phyloP scores from a whole-genome alignment of 129 eudicot species.

The Saussurea involucrata region DNA sequence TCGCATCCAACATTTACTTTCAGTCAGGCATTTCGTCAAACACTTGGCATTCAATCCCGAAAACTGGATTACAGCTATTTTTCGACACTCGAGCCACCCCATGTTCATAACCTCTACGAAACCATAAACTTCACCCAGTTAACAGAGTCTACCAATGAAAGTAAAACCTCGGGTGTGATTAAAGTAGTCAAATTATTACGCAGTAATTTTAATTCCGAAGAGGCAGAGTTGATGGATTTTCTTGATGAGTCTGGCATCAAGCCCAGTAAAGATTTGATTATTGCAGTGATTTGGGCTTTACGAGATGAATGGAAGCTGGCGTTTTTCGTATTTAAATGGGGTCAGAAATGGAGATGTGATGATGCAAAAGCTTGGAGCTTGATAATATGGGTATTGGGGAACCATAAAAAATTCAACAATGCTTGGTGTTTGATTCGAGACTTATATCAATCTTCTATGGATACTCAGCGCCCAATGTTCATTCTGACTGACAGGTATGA shows the following conservation, averaged over 20 bases:
- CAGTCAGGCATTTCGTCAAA: conserved; percentile 77
- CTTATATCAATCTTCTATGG: conserved; percentile 46
- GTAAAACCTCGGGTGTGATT: conserved; percentile 15
- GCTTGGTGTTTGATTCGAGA: conserved; percentile 89
- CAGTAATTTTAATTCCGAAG: conserved; percentile 30
- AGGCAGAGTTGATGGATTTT: conserved; percentile 43
- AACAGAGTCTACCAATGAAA: neutral
- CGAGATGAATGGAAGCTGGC: conserved; percentile 83
- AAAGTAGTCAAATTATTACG: conserved; percentile 37
- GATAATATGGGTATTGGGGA: conserved; percentile 87
- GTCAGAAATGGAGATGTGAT: conserved; percentile 56
- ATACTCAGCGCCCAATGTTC: conserved; percentile 65
- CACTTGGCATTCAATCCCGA: conserved; percentile 30
- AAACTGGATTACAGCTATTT: neutral
- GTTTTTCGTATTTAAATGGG: conserved; percentile 71
- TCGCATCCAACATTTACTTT: neutral
- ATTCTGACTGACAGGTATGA: conserved; percentile 75
- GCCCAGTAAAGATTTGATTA: conserved; percentile 42
- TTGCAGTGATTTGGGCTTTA: conserved; percentile 62
- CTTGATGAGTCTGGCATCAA: conserved; percentile 59
- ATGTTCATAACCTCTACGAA: conserved; percentile 14
- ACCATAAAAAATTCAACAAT: conserved; percentile 64
- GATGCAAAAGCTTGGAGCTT: conserved; percentile 55
- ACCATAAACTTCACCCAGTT: conserved; percentile 34
- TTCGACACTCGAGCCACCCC: conserved; percentile 7